Conservation (phyloP, 371 early-diverging fungal species). For the Sporodiniella umbellata region DNA sequence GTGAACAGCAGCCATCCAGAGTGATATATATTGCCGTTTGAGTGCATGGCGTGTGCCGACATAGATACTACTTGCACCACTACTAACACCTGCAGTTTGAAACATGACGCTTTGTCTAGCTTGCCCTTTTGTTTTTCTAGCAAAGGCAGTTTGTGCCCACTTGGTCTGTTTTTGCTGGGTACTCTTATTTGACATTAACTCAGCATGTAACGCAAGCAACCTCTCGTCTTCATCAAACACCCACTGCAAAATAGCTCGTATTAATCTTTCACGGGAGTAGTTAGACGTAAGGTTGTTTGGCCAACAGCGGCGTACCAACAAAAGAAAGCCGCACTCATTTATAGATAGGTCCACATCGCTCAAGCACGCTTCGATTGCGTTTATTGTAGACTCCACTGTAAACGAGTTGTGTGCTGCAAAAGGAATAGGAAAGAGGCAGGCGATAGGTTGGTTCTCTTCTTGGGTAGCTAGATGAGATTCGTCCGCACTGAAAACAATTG, state of each 20-base stretch:
- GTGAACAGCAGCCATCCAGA: conserved; percentile 40
- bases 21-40: conserved; percentile 34
- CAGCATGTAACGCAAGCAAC: conserved; percentile 35
- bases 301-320: conserved; percentile 54
- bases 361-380: conserved; percentile 51
- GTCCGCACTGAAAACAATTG: conserved; percentile 34
- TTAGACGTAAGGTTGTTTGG: conserved; percentile 57
- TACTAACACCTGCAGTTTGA: conserved; percentile 26
- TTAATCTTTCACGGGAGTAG: conserved; percentile 45
- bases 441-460: conserved; percentile 12
- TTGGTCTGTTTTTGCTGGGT: conserved; percentile 19
- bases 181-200: conserved; percentile 20
- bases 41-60: conserved; percentile 39
- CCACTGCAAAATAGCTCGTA: conserved; percentile 53
- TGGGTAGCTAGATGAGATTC: background rate
- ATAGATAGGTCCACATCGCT: conserved; percentile 49
- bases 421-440: conserved; percentile 51
- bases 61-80: conserved; percentile 43
- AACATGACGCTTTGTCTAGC: conserved; percentile 22
- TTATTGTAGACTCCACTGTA: conserved; percentile 48
- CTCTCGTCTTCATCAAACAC: conserved; percentile 52
- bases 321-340: conserved; percentile 54
- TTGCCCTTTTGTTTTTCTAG: conserved; percentile 26
- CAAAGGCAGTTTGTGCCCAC: conserved; percentile 29
- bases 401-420: conserved; percentile 50